Evolutionary conservation across 495 filamentous ascomycete genomes (phyloP), one percentile per base, ranked within the genome.

Genomic region (Talaromyces stipitatus): DNA sequence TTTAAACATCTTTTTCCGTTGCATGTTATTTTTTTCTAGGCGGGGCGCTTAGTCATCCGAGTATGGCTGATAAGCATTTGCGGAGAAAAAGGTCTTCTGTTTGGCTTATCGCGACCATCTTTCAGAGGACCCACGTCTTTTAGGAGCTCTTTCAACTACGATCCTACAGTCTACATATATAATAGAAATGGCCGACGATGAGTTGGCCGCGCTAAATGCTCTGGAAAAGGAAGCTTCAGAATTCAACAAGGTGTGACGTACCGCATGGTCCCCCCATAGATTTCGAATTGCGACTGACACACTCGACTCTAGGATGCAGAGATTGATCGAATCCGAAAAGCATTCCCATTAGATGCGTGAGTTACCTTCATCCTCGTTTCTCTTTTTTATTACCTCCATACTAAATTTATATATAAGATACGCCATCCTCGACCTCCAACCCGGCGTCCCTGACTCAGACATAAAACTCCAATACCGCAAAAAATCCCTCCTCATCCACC

Each of bases 401-500:
- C 22, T 8, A 22, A 56, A 26, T 5, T 29, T 24, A 47, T 26
- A 26, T 23, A 56, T 28, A 57, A 90, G 88, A 63, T 97, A 97
- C 75, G 87, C 91, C 45, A 90, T 97, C 57, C 88, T 99, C 24
- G 94, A 95, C 71, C 86, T 99, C 56, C 91, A 95, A 71, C 94
- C 94, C 6, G 94, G 94, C 66, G 89, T 96, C 30, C 84, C 94
- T 23, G 94, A 97, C 63, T 91, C 90, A 55, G 95, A 97, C 74
- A 97, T 99, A 77, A 97, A 97, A 73, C 73, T 84, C 58, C 77
- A 81, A 68, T 99, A 97, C 78, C 90, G 94, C 73, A 91, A 87
- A 63, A 97, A 96, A 69, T 99, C 94, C 14, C 85, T 99, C 29
- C 83, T 99, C 5, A 97, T 99, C 76, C 94, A 99, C 75, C 94